Evolutionary conservation across 768 basidiomycete species (phyloP).

Genomic region (Stropharia rugosoannulata): DNA sequence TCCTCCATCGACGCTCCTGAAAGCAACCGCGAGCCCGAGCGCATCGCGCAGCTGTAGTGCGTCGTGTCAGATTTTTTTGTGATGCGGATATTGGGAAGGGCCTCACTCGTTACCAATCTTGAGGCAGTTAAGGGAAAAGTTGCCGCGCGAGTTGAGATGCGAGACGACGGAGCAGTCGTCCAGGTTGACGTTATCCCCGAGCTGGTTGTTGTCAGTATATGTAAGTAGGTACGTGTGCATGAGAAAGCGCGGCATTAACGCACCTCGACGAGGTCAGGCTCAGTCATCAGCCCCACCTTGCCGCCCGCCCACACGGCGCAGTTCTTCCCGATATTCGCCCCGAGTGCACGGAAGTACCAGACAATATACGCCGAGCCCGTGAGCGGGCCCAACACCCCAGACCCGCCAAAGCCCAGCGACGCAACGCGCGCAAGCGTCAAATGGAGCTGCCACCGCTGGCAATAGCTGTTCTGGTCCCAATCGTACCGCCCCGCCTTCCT

Average conservation of each 20-base stretch:
- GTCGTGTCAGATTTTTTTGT: no score
- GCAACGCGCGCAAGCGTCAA: conserved; percentile 34
- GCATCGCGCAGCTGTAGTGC: conserved; percentile 41
- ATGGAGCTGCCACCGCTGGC: conserved; percentile 51
- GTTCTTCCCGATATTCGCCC: conserved; percentile 43
- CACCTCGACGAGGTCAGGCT: conserved; percentile 46
- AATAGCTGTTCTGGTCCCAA: conserved; percentile 49
- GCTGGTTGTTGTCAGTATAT: conserved; percentile 22
- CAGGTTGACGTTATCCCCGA: conserved; percentile 42
- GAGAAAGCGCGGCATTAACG: neutral
- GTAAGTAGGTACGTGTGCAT: neutral
- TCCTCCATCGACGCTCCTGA: conserved; percentile 53
- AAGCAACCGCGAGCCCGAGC: conserved; percentile 44
- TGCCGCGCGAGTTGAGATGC: conserved; percentile 46
- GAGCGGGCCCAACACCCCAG: conserved; percentile 38
- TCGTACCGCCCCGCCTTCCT: conserved; percentile 37
- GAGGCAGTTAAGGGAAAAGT: conserved; percentile 41
- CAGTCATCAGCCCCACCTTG: conserved; percentile 42
- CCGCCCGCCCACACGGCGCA: conserved; percentile 41
- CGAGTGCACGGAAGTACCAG: conserved; percentile 43
- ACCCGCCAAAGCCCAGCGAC: conserved; percentile 40
- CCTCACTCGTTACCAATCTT: conserved; percentile 38
- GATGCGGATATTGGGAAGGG: neutral
- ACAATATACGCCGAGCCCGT: conserved; percentile 42
- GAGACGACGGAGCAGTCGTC: conserved; percentile 48